phyloP scores from a whole-genome alignment of 1,284 basidiomycete genomes.

The Ceraceosorus guamensis region DNA sequence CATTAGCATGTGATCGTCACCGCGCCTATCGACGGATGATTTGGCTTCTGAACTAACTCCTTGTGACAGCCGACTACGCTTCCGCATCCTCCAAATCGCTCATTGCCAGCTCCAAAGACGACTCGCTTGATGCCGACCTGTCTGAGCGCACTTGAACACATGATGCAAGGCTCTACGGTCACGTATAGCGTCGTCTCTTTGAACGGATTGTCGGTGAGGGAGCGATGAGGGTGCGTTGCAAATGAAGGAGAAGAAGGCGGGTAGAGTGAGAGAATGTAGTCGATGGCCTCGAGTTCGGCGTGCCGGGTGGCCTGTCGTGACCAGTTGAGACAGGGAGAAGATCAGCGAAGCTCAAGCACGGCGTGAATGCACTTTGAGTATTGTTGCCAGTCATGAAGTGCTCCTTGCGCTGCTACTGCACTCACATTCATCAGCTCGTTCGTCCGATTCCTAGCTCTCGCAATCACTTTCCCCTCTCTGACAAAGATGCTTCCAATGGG shows the following conservation, averaged over 20 bases:
- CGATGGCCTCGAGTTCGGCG: constrained; percentile 95
- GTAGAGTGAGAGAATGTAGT: constrained; percentile 61
- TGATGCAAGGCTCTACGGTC: constrained; percentile 97
- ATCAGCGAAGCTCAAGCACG: neutral
- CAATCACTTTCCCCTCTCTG: constrained; percentile 65
- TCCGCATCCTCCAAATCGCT: constrained; percentile 93
- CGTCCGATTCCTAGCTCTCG: constrained; percentile 81
- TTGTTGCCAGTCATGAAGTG: neutral
- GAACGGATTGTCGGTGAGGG: constrained; percentile 53
- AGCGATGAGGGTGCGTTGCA: constrained; percentile 30
- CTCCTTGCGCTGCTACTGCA: neutral
- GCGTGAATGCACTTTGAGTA: neutral
- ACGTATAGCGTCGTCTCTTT: constrained; percentile 82
- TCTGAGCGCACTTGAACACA: constrained; percentile 91
- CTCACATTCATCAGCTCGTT: constrained; percentile 66
- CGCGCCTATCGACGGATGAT: neutral
- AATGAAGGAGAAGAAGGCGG: constrained; percentile 49
- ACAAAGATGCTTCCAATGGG: constrained; percentile 97
- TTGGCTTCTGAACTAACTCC: constrained; percentile 54
- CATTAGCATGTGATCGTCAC: constrained; percentile 13
- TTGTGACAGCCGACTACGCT: constrained; percentile 83
- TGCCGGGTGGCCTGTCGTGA: constrained; percentile 77
- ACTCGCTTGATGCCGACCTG: constrained; percentile 87
- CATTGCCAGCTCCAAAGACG: constrained; percentile 89
- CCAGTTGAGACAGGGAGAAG: neutral